These are phyloP conservation scores for Melaleuca quinquenervia DNA, from an alignment of 345 rosid genomes.

Conservation along the genomic window DNA sequence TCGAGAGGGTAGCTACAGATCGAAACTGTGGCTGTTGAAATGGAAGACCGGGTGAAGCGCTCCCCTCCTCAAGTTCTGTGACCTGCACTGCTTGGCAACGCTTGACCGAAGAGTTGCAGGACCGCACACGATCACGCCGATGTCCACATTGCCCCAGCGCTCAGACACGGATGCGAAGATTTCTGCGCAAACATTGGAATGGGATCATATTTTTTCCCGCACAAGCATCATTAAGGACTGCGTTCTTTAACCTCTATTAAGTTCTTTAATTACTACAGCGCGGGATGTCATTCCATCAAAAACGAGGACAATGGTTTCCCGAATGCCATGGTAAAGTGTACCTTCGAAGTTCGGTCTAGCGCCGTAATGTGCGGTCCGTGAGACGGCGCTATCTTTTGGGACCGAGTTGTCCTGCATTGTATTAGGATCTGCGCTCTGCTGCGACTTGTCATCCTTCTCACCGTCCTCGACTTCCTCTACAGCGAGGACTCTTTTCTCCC, in stretches of 20 bases:
- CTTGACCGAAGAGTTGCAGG: conserved; percentile 60
- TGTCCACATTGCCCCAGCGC: conserved; percentile 60
- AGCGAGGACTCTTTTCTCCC: conserved; percentile 27
- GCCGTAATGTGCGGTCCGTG: conserved; percentile 34
- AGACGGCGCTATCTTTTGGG: conserved; percentile 6
- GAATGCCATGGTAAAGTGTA: background rate
- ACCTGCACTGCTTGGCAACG: conserved; percentile 74
- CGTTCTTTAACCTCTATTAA: background rate
- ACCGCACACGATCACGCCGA: conserved; percentile 84
- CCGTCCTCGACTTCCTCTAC: conserved; percentile 4
- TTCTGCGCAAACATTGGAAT: conserved; percentile 29
- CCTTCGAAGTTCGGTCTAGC: conserved; percentile 73
- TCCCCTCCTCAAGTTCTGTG: conserved; percentile 33
- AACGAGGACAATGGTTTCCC: background rate
- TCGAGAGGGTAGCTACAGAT: conserved; percentile 21
- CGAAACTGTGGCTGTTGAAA: conserved; percentile 79
- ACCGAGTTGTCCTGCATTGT: background rate
- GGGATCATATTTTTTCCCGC: background rate
- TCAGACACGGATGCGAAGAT: conserved; percentile 36
- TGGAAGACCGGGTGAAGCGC: conserved; percentile 44
- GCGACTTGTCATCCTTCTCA: background rate
- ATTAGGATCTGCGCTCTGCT: background rate
- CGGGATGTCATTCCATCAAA: background rate
- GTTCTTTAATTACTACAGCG: background rate
- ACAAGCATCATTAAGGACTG: background rate